Percentiles rank a stretch among this genome's conserved stretches.
Evolutionary conservation across 495 filamentous ascomycete species (phyloP).

Genomic region (Aspergillus baeticus): DNA sequence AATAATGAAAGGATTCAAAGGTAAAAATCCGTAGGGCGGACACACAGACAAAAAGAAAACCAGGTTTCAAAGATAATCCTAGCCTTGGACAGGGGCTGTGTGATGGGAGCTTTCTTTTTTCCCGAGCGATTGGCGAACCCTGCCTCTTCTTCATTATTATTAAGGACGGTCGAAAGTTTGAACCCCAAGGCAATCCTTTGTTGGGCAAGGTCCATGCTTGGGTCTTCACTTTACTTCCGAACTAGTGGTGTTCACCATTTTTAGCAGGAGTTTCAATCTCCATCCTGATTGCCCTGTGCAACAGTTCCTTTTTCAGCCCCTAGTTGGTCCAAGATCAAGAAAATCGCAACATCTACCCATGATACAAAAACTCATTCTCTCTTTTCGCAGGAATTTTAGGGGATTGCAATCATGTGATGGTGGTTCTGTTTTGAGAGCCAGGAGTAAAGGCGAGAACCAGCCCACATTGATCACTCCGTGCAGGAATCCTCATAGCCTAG

Average conservation of each 20-base stretch:
- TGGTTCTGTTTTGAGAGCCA: too few species aligned
- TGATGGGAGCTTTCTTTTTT: neutral
- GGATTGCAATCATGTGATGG: too few species aligned
- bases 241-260: neutral
- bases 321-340: neutral
- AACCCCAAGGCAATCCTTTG: neutral
- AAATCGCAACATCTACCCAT: neutral
- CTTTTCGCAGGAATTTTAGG: too few species aligned
- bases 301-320: neutral
- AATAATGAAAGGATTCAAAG: neutral
- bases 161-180: neutral
- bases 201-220: neutral
- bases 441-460: too few species aligned
- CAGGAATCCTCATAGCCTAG: too few species aligned
- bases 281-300: neutral
- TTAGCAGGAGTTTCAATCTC: neutral
- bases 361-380: too few species aligned
- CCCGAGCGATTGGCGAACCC: neutral
- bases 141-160: neutral
- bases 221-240: neutral
- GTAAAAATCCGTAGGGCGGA: neutral
- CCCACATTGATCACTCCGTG: too few species aligned
- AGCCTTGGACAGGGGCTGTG: neutral
- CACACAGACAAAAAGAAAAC: neutral
- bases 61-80: constrained; percentile 2